These are phyloP conservation scores for Coniosporium uncinatum DNA, from an alignment of 2,329 filamentous ascomycete species.

Conservation along the genomic window DNA sequence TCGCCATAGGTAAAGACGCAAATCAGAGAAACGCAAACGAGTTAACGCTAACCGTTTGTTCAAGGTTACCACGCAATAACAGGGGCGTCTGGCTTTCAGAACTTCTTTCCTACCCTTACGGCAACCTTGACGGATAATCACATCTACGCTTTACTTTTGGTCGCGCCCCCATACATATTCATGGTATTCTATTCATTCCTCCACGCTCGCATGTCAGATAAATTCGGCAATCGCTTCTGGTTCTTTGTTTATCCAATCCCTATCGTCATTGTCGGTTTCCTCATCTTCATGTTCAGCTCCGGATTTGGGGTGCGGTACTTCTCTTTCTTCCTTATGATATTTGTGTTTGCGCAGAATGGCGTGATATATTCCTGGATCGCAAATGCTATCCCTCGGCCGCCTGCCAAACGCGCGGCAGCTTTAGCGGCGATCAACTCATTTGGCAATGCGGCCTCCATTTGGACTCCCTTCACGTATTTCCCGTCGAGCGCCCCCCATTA, in stretches of 20 bases:
- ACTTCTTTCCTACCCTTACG: constrained; percentile 6
- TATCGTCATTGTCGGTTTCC: constrained; percentile 20
- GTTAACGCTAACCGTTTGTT: too few species aligned
- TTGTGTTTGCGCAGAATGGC: constrained; percentile 21
- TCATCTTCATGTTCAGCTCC: constrained; percentile 16
- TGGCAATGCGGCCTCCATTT: constrained; percentile 6
- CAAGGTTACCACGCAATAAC: constrained; percentile 6
- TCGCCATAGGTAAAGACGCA: too few species aligned
- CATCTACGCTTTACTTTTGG: constrained; percentile 21
- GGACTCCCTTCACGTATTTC: constrained; percentile 4
- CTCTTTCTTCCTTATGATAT: constrained; percentile 21
- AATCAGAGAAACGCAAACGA: too few species aligned
- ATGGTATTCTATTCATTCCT: constrained; percentile 15
- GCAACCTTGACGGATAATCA: constrained; percentile 7
- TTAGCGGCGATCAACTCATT: constrained; percentile 8
- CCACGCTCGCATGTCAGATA: constrained; percentile 25
- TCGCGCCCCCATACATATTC: constrained; percentile 24
- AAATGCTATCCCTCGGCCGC: constrained; percentile 7
- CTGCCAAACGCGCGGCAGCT: constrained; percentile 6
- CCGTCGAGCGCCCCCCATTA: constrained; percentile 3
- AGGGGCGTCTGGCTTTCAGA: constrained; percentile 3
- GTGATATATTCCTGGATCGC: constrained; percentile 17
- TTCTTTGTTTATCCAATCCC: constrained; percentile 20
- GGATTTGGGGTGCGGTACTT: constrained; percentile 22
- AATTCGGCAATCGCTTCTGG: constrained; percentile 17